Conservation (phyloP, 495 filamentous ascomycete species). For the Cercophora samala region DNA sequence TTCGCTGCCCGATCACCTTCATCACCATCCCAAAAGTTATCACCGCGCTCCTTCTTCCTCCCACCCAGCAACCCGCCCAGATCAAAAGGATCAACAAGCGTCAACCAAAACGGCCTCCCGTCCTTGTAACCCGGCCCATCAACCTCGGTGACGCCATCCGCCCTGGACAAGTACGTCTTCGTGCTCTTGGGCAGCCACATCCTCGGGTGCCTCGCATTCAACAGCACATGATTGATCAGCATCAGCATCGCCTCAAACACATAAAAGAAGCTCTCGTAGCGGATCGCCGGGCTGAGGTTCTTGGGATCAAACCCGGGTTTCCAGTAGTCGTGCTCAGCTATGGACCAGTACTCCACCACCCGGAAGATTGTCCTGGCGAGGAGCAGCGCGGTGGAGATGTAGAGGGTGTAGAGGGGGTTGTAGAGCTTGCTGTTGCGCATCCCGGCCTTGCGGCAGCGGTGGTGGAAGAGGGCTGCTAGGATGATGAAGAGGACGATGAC, state of each 20-base stretch:
- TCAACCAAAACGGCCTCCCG: slow-evolving; percentile 48
- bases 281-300: slow-evolving; percentile 50
- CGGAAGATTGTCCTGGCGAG: slow-evolving; percentile 63
- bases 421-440: slow-evolving; percentile 56
- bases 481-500: slow-evolving; percentile 59
- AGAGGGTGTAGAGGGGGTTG: slow-evolving; percentile 57
- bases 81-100: slow-evolving; percentile 67
- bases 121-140: slow-evolving; percentile 62
- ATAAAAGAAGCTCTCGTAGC: slow-evolving; percentile 71
- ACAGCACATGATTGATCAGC: slow-evolving; percentile 57
- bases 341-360: slow-evolving; percentile 59
- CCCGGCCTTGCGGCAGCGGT: slow-evolving; percentile 51
- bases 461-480: slow-evolving; percentile 58
- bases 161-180: slow-evolving; percentile 58
- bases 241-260: slow-evolving; percentile 66
- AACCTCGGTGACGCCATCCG: slow-evolving; percentile 63
- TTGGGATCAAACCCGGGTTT: slow-evolving; percentile 30
- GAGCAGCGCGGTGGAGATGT: slow-evolving; percentile 59
- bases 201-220: slow-evolving; percentile 64
- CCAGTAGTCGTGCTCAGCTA: slow-evolving; percentile 33
- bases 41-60: slow-evolving; percentile 47
- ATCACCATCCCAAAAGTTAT: slow-evolving; percentile 54
- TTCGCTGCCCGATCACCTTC: slow-evolving; percentile 11
- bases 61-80: slow-evolving; percentile 53
- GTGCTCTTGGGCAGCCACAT: slow-evolving; percentile 57